A percentile compares a stretch with the other conserved stretches of the same genome.
phyloP scores from a whole-genome alignment of 768 basidiomycete genomes.

The Pleurotus giganteus region DNA sequence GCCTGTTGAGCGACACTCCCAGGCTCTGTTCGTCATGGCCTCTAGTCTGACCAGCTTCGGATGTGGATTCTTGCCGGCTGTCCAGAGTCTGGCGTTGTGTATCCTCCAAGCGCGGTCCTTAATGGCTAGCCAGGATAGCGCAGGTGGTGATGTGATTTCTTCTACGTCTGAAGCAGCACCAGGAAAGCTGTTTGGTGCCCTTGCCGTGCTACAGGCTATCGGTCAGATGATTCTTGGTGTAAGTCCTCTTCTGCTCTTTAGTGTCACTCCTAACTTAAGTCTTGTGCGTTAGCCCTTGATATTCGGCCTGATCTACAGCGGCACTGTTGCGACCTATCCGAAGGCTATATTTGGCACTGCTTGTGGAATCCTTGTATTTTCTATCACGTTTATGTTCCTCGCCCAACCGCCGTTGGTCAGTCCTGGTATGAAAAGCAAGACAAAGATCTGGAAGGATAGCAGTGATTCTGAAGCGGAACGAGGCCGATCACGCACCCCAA shows the following conservation, averaged over 20 bases:
- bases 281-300: conserved; percentile 50
- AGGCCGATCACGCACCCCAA: conserved; percentile 46
- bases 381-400: conserved; percentile 34
- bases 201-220: conserved; percentile 67
- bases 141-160: conserved; percentile 17
- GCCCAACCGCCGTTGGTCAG: conserved; percentile 38
- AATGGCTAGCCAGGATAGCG: conserved; percentile 20
- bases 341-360: conserved; percentile 68
- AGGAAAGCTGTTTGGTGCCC: conserved; percentile 68
- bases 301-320: conserved; percentile 70
- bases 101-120: conserved; percentile 47
- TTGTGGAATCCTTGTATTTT: conserved; percentile 43
- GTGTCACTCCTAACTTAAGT: conserved; percentile 1
- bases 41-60: conserved; percentile 61
- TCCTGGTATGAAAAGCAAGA: conserved; percentile 19
- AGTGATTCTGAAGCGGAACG: conserved; percentile 36
- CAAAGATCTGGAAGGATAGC: conserved; percentile 14
- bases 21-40: conserved; percentile 58
- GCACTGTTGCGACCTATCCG: conserved; percentile 65
- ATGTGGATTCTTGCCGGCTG: conserved; percentile 66
- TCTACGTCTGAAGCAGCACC: conserved; percentile 22
- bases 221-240: conserved; percentile 66
- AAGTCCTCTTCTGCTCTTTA: conserved; percentile 17
- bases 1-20: conserved; percentile 16
- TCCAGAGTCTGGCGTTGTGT: conserved; percentile 71